Evolutionary conservation across 2,329 filamentous ascomycete genomes (phyloP), one percentile per base, ranked within the genome.

Genomic region (Venturia oleaginea): DNA sequence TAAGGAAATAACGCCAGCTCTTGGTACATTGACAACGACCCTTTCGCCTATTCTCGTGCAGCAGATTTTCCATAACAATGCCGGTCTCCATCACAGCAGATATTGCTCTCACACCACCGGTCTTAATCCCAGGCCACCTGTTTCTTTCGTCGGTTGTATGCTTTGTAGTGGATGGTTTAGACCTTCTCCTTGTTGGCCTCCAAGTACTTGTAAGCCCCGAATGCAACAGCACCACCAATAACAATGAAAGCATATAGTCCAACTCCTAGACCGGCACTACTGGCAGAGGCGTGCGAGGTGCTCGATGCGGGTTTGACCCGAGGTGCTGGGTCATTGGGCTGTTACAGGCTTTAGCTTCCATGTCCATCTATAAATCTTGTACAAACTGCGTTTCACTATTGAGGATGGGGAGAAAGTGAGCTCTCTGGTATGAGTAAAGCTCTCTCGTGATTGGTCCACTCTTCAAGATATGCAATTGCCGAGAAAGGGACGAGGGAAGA

Each of bases 121-220:
- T 19, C 27, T 57, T n/a, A 13, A 8, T 30, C n/a, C 51, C 51
- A 30, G n/a, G 19, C 51, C 51, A 34, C 15, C 10, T 24, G 22
- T 51, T 11, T 15, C 22, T 51, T 15, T 0, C 17, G 11, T 27
- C 10, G 22, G 4, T 4, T 27, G 13, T 22, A 24, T 51, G 30
- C 30, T 57, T 8, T 11, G 2, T 19, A 5, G 30, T 11, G 51
- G 5, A 4, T 34, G 4, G 10, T 34, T 11, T 62, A 48, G 13
- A 24, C 61, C 30, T 48, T 62, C 40, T 48, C 63, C 63, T 64
- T 61, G 27, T 54, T 57, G n/a, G 32, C 48, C 13, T 93, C 86
- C 71, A 95, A 76, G 81, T 94, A 96, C 78, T 92, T 88, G 83
- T 93, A 97, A 71, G 84, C 90, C 71, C 84, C 84, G 80, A 91